Evolutionary conservation across 2,329 filamentous ascomycete species (phyloP).

Genomic region (Boeremia exigua): DNA sequence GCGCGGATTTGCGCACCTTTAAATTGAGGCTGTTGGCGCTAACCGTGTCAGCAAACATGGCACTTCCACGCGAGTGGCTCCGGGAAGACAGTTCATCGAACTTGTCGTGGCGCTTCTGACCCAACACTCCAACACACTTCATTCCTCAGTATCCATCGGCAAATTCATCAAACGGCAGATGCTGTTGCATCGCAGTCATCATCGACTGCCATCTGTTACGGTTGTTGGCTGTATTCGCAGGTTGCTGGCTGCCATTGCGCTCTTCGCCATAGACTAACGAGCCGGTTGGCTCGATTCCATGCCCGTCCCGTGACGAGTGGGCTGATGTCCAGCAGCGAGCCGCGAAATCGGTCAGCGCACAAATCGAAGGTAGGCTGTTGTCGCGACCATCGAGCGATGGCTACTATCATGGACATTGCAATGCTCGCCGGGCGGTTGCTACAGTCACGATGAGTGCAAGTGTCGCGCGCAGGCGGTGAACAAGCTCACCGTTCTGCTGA

Average conservation of each 20-base stretch:
- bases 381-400: not conserved
- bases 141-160: conserved; percentile 9
- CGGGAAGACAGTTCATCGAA: conserved; percentile 11
- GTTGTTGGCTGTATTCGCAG: not conserved
- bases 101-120: conserved; percentile 11
- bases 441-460: not conserved
- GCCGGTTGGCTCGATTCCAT: conserved; percentile 10
- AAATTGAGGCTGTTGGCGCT: conserved; percentile 9
- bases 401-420: not conserved
- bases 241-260: conserved; percentile 2
- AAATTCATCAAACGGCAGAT: conserved; percentile 6
- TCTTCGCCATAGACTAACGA: conserved; percentile 13
- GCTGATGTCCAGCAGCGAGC: conserved; percentile 12
- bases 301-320: conserved; percentile 16
- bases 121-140: conserved; percentile 12
- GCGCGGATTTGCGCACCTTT: not conserved
- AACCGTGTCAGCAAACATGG: conserved; percentile 7
- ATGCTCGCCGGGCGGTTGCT: not conserved
- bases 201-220: not conserved
- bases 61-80: conserved; percentile 9
- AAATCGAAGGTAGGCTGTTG: not conserved
- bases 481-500: conserved; percentile 1
- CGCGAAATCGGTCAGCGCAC: conserved; percentile 2
- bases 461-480: not conserved
- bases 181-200: not conserved